A percentile compares a stretch with the other conserved stretches of the same genome.
Evolutionary conservation across 331 rosid genomes (phyloP).

Genomic region (Prunus yedoensis): DNA sequence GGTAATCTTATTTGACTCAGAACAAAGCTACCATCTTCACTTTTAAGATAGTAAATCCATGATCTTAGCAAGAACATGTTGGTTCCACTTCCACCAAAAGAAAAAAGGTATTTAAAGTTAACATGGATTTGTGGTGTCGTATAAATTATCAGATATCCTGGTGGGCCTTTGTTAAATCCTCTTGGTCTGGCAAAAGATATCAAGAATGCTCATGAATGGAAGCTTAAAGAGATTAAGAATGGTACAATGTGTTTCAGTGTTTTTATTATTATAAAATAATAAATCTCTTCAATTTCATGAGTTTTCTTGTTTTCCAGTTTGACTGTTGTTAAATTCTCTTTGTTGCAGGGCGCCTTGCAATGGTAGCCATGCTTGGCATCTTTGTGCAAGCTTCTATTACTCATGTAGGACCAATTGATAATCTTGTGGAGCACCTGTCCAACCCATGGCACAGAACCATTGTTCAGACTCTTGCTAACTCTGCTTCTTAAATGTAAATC

Average conservation of each 20-base stretch:
- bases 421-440: constrained; percentile 86
- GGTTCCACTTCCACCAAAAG: background rate
- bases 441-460: constrained; percentile 93
- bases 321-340: background rate
- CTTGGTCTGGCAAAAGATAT: constrained; percentile 86
- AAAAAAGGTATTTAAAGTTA: too few relatives aligned
- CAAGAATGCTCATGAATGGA: constrained; percentile 67
- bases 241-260: constrained; percentile 34
- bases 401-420: constrained; percentile 85
- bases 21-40: background rate
- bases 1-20: constrained; percentile 43
- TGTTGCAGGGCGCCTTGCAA: constrained; percentile 71
- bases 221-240: constrained; percentile 89
- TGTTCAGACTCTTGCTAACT: constrained; percentile 61
- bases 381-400: constrained; percentile 89
- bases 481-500: constrained; percentile 33
- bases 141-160: constrained; percentile 61
- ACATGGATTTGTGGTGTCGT: background rate
- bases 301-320: background rate
- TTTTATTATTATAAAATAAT: background rate
- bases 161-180: constrained; percentile 83
- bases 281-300: background rate
- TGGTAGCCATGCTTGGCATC: constrained; percentile 89
- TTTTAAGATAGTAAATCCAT: background rate
- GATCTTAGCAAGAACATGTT: background rate